Base-by-base conservation (phyloP, 2,329 filamentous ascomycete genomes). In the Neopestalotiopsis sp. region DNA sequence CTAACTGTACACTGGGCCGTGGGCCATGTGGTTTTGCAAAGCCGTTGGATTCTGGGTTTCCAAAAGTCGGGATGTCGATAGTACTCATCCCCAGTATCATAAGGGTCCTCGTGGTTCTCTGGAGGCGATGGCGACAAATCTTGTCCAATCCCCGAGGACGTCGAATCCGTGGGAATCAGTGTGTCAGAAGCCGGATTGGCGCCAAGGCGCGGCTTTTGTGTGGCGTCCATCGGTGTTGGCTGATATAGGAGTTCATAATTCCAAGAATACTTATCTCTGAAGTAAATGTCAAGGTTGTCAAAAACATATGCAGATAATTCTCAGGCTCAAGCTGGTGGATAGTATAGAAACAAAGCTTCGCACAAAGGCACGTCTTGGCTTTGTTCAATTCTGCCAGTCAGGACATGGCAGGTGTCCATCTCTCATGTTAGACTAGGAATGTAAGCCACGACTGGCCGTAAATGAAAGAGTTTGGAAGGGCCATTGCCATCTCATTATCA, bases 31-130 rank as follows among this genome's bases (percentile, higher is more conserved):
- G 7, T 52, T 28, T 64, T 24, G 40, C 61, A 45, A 10, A 64
- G 40, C 20, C 12, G n/a, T 12, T n/a, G 14, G 7, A 64, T 49
- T 45, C 40, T 45, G 10, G 61, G 61, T 3, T 20, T 14, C 61
- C 61, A 64, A 38, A 64, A 64, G 13, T 34, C 20, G 38, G 40
- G 40, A n/a, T 34, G 6, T n/a, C 28, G 14, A 13, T 64, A 64
- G 61, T 64, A 64, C 17, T 64, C 61, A 40, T 64, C 61, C 5
- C 61, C 61, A 14, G 40, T 30, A 14, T 64, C 20, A 17, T 52
- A 64, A 20, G 14, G 12, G 32, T 20, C 17, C 13, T 40, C 32
- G 17, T 62, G 12, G 10, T 30, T 13, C 13, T 6, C 4, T 24
- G 57, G 57, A 28, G 32, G 32, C 12, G 4, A 20, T 34, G 59